Conservation (phyloP, 768 basidiomycete species). For the Scleroderma citrinum region DNA sequence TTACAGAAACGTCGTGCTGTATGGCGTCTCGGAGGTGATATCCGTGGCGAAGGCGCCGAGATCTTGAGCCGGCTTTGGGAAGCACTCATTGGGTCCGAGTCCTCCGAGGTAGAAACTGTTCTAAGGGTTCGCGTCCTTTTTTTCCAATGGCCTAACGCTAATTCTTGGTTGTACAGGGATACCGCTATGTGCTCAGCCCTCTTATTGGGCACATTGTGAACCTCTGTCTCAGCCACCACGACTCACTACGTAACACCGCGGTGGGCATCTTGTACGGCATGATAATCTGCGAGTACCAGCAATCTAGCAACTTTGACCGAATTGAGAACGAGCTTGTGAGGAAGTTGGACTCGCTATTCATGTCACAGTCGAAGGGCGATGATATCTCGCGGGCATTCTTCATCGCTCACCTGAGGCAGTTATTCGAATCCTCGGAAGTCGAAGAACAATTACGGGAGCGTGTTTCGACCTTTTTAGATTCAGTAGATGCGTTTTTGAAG, state of each 20-base stretch:
- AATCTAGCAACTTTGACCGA: conserved; percentile 75
- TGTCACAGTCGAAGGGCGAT: conserved; percentile 87
- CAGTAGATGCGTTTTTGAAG: conserved; percentile 90
- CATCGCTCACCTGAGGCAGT: conserved; percentile 78
- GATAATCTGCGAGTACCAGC: conserved; percentile 89
- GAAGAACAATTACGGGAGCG: conserved; percentile 74
- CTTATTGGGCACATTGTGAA: conserved; percentile 89
- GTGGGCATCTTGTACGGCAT: conserved; percentile 92
- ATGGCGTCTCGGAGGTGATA: conserved; percentile 94
- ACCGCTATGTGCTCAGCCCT: conserved; percentile 75
- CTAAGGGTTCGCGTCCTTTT: conserved; percentile 53
- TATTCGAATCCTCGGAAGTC: conserved; percentile 83
- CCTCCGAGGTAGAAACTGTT: conserved; percentile 41
- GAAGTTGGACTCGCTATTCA: conserved; percentile 85
- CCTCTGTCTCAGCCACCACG: conserved; percentile 91
- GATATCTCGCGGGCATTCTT: conserved; percentile 92
- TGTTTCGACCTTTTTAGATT: conserved; percentile 78
- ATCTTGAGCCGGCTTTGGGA: conserved; percentile 82
- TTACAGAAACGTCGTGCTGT: conserved; percentile 86
- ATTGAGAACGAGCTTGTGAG: conserved; percentile 93
- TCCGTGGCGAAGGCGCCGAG: conserved; percentile 84
- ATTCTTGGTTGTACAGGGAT: conserved; percentile 46
- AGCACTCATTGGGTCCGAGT: conserved; percentile 72
- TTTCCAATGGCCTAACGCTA: not conserved
- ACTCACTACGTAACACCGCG: conserved; percentile 82